Conservation (phyloP, 352 stramenopile genomes). For the Phytophthora pisi region DNA sequence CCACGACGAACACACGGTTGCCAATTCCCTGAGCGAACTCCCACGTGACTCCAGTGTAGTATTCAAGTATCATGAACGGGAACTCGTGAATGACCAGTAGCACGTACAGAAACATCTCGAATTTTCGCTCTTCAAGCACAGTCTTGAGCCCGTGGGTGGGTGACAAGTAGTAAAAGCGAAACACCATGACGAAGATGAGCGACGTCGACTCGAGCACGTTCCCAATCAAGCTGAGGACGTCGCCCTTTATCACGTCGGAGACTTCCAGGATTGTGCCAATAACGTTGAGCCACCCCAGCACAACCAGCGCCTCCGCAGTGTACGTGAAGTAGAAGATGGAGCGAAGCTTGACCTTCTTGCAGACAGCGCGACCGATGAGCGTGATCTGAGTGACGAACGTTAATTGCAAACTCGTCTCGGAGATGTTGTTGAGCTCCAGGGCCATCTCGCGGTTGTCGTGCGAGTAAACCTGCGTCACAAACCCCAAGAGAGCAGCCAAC, state of each 20-base stretch:
- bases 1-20: conserved; percentile 15
- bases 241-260: not conserved
- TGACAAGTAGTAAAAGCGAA: conserved; percentile 35
- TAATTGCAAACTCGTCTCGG: conserved; percentile 34
- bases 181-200: conserved; percentile 24
- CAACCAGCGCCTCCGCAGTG: conserved; percentile 19
- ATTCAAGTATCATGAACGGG: conserved; percentile 15
- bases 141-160: conserved; percentile 3
- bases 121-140: conserved; percentile 13
- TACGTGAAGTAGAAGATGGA: conserved; percentile 19
- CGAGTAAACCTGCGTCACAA: conserved; percentile 27
- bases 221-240: conserved; percentile 4
- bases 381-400: conserved; percentile 42
- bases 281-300: conserved; percentile 9
- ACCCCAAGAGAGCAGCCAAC: conserved; percentile 25
- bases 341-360: conserved; percentile 24
- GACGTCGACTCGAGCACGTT: conserved; percentile 23
- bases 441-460: conserved; percentile 14
- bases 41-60: conserved; percentile 22
- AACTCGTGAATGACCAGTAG: conserved; percentile 23
- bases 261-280: conserved; percentile 6
- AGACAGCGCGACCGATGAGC: conserved; percentile 29
- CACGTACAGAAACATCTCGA: conserved; percentile 23
- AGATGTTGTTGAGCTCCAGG: conserved; percentile 35
- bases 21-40: conserved; percentile 22